A percentile compares a stretch with the other conserved stretches of the same genome.
These are phyloP conservation scores for Hypoxylon fuscum DNA, from an alignment of 495 filamentous ascomycete genomes.

Conservation along the genomic window DNA sequence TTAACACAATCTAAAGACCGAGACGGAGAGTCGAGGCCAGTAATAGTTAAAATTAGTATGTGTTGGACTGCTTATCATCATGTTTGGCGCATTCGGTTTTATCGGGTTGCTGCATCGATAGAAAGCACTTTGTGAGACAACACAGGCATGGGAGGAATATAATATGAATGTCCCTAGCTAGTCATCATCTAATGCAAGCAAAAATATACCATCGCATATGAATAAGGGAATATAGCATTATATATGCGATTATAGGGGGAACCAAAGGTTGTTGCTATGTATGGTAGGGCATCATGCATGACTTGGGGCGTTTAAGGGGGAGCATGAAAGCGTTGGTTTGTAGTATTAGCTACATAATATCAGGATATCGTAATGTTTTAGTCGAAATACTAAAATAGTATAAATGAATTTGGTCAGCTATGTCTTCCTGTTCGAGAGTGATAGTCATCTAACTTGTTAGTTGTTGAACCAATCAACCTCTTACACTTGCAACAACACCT, in stretches of 20 bases:
- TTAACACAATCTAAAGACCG: constrained; percentile 18
- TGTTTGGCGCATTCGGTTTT: constrained; percentile 7
- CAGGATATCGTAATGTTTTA: no score
- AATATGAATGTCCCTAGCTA: constrained; percentile 29
- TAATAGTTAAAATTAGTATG: constrained; percentile 17
- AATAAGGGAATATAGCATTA: constrained; percentile 4
- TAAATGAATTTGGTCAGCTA: no score
- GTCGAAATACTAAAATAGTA: no score
- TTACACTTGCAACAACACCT: background rate
- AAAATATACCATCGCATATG: constrained; percentile 16
- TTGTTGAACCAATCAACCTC: no score
- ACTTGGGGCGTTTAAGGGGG: no score
- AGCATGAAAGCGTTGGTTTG: no score
- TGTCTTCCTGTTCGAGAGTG: no score
- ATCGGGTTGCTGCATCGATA: constrained; percentile 17
- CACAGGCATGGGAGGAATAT: constrained; percentile 16
- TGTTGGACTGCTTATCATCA: constrained; percentile 6
- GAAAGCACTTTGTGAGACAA: constrained; percentile 17
- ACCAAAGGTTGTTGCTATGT: no score
- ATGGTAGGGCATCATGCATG: no score
- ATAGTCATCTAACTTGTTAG: no score
- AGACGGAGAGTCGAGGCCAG: background rate
- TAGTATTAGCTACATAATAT: no score
- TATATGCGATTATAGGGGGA: background rate
- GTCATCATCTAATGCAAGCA: constrained; percentile 26